Percentiles rank a stretch among this genome's conserved stretches.
Conservation (phyloP, 345 rosid species). For the Aquilaria yunnanensis region DNA sequence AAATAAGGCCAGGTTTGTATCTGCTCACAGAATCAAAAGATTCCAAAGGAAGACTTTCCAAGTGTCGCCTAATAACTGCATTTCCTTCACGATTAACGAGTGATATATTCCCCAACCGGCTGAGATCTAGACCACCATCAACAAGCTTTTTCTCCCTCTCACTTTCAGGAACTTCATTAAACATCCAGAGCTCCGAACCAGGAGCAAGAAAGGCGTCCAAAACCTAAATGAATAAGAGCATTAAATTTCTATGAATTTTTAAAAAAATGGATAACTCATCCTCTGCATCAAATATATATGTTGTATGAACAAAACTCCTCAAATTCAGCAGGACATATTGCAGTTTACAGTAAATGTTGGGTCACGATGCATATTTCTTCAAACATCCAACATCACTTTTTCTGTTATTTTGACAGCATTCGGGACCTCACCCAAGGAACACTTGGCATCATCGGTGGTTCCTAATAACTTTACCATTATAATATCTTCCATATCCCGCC, state of each 20-base stretch:
- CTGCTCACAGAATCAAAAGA: constrained; percentile 63
- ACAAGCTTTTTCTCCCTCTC: constrained; percentile 64
- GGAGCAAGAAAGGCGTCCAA: constrained; percentile 66
- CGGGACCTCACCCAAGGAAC: constrained; percentile 18
- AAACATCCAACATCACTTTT: constrained; percentile 24
- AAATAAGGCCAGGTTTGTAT: background rate
- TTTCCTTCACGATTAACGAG: constrained; percentile 65
- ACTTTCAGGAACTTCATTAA: constrained; percentile 63
- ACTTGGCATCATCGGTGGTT: constrained; percentile 20
- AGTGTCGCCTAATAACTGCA: constrained; percentile 63
- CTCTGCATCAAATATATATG: background rate
- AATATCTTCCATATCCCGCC: constrained; percentile 86
- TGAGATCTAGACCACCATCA: constrained; percentile 64
- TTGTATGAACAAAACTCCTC: constrained; percentile 1
- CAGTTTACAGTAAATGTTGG: constrained; percentile 10
- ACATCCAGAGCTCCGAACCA: constrained; percentile 84
- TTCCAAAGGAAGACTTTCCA: constrained; percentile 75
- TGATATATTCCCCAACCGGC: constrained; percentile 49
- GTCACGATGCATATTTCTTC: constrained; percentile 7
- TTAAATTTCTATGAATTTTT: background rate
- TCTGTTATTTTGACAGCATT: background rate
- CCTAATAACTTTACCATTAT: constrained; percentile 50
- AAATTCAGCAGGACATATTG: constrained; percentile 11
- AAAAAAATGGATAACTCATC: too few relatives aligned
- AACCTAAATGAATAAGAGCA: constrained; percentile 34